Evolutionary conservation across 371 early-diverging fungal species (phyloP).

Genomic region (Mucor lusitanicus): DNA sequence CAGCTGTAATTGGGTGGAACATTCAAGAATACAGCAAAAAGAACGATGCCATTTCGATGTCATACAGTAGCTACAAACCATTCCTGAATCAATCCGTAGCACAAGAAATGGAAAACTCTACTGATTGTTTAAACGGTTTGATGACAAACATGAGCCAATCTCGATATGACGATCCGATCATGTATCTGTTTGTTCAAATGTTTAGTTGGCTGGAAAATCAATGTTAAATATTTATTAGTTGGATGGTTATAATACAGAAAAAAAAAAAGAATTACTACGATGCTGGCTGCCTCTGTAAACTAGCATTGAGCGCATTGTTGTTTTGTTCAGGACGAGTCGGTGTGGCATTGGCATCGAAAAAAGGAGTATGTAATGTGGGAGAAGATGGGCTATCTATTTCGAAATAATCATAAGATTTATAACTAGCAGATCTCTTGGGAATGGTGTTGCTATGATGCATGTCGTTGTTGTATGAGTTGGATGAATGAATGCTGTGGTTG

Average conservation of each 20-base stretch:
- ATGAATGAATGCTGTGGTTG: neutral
- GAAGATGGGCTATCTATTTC: conserved; percentile 42
- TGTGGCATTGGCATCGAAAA: conserved; percentile 15
- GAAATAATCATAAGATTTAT: conserved; percentile 29
- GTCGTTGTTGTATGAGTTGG: neutral
- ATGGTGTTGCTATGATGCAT: conserved; percentile 7
- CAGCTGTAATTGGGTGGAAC: neutral
- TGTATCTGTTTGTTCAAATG: too few relatives aligned
- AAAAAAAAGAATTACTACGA: neutral
- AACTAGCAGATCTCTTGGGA: conserved; percentile 38
- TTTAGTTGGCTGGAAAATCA: neutral
- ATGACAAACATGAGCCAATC: too few relatives aligned
- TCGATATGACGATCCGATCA: too few relatives aligned
- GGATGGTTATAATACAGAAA: neutral
- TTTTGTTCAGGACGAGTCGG: neutral
- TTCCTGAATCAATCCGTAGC: too few relatives aligned
- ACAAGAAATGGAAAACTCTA: too few relatives aligned
- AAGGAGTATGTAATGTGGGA: conserved; percentile 39
- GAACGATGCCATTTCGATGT: neutral
- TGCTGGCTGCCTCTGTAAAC: neutral
- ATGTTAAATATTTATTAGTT: neutral
- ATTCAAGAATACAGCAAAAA: neutral
- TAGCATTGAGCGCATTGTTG: neutral
- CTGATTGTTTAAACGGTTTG: too few relatives aligned
- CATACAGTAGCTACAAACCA: neutral